A percentile compares a stretch with the other conserved stretches of the same genome.
These are phyloP conservation scores for Saccharomycopsis sp. DNA, from an alignment of 805 yeast species.

Conservation along the genomic window DNA sequence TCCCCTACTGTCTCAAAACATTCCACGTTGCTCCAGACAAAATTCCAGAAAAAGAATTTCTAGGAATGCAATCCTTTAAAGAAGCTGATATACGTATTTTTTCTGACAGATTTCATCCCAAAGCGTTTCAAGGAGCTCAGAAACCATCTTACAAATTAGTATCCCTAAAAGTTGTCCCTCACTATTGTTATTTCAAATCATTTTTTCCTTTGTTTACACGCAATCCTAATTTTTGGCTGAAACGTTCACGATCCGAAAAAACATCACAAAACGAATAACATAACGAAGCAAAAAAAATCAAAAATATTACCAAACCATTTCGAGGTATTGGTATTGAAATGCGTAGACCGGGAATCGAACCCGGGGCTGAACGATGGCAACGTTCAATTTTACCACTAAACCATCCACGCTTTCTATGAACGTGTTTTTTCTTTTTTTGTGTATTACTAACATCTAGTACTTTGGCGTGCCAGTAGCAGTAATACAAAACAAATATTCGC, in stretches of 20 bases:
- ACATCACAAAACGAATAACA: neutral
- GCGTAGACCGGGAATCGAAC: constrained; percentile 57
- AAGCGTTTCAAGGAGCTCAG: neutral
- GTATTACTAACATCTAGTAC: no score
- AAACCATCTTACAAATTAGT: neutral
- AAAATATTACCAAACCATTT: no score
- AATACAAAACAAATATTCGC: no score
- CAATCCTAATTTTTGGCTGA: neutral
- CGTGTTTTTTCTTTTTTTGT: no score
- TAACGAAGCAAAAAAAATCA: no score
- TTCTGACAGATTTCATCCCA: no score
- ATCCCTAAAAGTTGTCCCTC: no score
- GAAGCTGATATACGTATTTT: no score
- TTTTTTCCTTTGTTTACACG: neutral
- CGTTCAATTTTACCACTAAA: constrained; percentile 52
- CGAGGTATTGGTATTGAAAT: no score
- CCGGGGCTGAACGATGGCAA: constrained; percentile 56
- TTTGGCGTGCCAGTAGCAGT: no score
- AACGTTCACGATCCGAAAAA: neutral
- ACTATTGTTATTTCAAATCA: no score
- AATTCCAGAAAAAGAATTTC: neutral
- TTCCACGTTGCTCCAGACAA: neutral
- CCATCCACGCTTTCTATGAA: constrained; percentile 37
- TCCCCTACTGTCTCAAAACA: neutral
- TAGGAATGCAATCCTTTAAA: neutral